Conservation (phyloP, 2,329 filamentous ascomycete genomes). For the Stachybotrys elegans region DNA sequence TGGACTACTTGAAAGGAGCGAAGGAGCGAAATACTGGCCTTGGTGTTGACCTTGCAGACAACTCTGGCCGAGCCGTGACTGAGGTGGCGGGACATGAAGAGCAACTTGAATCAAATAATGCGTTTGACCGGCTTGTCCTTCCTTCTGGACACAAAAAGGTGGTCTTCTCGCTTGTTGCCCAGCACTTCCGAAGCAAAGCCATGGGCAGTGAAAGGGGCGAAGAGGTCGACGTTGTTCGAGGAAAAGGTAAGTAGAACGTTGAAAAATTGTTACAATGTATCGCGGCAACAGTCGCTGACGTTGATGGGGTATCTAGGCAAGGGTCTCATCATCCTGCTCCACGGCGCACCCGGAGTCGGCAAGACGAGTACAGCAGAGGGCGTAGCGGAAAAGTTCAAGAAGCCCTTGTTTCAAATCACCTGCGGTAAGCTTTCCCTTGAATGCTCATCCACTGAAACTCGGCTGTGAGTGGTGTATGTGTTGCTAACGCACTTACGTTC, state of each 20-base stretch:
- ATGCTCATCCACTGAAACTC: not conserved
- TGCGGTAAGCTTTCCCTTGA: conserved; percentile 13
- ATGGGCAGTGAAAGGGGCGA: conserved; percentile 14
- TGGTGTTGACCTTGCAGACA: too few species aligned
- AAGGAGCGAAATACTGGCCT: too few species aligned
- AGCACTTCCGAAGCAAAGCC: conserved; percentile 25
- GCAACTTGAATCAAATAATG: too few species aligned
- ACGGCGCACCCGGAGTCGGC: conserved; percentile 21
- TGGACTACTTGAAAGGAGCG: too few species aligned
- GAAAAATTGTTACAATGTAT: too few species aligned
- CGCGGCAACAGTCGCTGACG: too few species aligned
- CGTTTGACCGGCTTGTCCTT: conserved; percentile 22
- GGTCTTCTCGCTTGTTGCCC: conserved; percentile 22
- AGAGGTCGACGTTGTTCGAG: conserved; percentile 23
- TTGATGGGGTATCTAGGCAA: too few species aligned
- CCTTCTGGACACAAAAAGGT: conserved; percentile 18
- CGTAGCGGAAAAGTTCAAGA: conserved; percentile 8
- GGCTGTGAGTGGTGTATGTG: too few species aligned
- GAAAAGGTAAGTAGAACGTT: conserved; percentile 27
- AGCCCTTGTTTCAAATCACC: conserved; percentile 15
- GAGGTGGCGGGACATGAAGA: too few species aligned
- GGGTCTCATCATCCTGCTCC: conserved; percentile 21
- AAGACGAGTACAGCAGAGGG: conserved; percentile 21
- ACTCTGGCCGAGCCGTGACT: too few species aligned
- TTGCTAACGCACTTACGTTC: too few species aligned